Evolutionary conservation across 805 yeast genomes (phyloP).

Genomic region (Ogataea neopini): DNA sequence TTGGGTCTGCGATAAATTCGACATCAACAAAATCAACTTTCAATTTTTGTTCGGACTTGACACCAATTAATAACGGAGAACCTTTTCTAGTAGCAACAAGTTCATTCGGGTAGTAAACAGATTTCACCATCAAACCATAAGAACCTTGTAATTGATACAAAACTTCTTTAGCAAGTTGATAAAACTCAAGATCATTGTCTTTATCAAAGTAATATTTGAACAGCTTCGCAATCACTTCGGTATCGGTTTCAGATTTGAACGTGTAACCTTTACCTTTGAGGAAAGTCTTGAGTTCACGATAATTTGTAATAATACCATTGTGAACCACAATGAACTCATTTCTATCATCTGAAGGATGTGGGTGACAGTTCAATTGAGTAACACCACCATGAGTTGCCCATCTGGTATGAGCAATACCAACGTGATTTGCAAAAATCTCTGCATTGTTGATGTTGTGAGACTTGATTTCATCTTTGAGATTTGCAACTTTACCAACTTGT

Average conservation of each 20-base stretch:
- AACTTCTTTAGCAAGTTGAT: conserved; percentile 89
- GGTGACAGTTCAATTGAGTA: conserved; percentile 84
- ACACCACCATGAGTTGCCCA: conserved; percentile 99
- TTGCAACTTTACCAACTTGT: conserved; percentile 89
- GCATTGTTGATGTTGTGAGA: conserved; percentile 52
- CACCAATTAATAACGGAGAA: conserved; percentile 95
- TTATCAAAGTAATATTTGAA: conserved; percentile 85
- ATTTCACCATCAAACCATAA: conserved; percentile 91
- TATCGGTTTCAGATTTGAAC: conserved; percentile 93
- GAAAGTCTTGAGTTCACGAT: conserved; percentile 84
- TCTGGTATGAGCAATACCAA: conserved; percentile 98
- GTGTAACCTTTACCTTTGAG: conserved; percentile 73
- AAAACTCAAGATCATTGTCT: conserved; percentile 81
- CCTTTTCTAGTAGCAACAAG: conserved; percentile 97
- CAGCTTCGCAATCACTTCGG: conserved; percentile 96
- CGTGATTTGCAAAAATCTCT: conserved; percentile 76
- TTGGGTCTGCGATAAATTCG: conserved; percentile 77
- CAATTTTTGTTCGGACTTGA: conserved; percentile 90
- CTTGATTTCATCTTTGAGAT: conserved; percentile 66
- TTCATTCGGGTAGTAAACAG: conserved; percentile 92
- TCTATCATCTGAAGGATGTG: conserved; percentile 82
- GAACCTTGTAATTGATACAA: conserved; percentile 95
- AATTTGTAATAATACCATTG: conserved; percentile 97
- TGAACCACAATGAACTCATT: conserved; percentile 92
- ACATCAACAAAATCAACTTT: conserved; percentile 98